Evolutionary conservation across 2,329 filamentous ascomycete genomes (phyloP), one percentile per base, ranked within the genome.

Genomic region (Phoma sp.): DNA sequence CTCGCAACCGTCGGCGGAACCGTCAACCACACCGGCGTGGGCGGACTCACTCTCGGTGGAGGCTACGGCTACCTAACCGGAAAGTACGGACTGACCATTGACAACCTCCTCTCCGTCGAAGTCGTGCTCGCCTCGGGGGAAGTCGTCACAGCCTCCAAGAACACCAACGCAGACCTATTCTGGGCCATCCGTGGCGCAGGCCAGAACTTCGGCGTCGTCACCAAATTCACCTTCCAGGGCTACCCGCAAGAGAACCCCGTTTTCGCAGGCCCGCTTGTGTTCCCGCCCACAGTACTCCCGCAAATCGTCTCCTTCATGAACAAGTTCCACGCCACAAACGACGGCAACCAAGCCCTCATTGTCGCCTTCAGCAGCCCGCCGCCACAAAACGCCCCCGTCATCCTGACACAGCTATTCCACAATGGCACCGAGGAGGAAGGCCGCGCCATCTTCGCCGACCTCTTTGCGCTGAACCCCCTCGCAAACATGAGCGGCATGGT

Each of bases 1-100:
- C 77, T 87, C 2, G 85, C 83, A 2, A 83, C 83, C 1, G 82
- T 86, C 0, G 85, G 84, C 7, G 86, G 86, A 2, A 86, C 85
- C 0, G 83, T 87, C 8, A 83, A 83, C 37, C 82, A 87, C 58
- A 87, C 84, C 1, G 85, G 86, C 5, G 81, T 88, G 5, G 85
- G 83, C 2, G 86, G 83, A 0, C 72, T 87, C 11, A 73, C 69
- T 1, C 53, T 74, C 67, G 83, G 83, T 0, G 85, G 84, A 23
- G 85, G 85, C 1, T 85, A 83, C 61, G 84, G 86, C 1, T 80
- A 81, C 69, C 71, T 88, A 13, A 80, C 77, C 24, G 81, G 82
- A 0, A 72, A 75, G 29, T 74, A 84, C 47, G 86, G 86, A 0
- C 74, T 87, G 6, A 77, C 77, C 0, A 80, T 83, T 44, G 70